phyloP scores from a whole-genome alignment of 1,284 basidiomycete species.

The Phylloporus sp. region DNA sequence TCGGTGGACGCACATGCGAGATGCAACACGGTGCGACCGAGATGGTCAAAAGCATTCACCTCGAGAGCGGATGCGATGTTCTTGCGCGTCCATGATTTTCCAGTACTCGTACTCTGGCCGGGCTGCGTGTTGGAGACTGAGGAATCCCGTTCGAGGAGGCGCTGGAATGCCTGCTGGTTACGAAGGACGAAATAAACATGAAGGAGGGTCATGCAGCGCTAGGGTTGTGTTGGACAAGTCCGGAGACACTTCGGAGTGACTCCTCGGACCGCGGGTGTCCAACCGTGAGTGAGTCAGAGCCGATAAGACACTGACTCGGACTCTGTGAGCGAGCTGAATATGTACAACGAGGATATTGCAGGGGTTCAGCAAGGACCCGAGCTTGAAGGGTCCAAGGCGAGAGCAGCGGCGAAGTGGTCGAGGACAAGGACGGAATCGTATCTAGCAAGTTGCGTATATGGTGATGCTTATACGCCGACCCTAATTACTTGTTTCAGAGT shows the following conservation, averaged over 20 bases:
- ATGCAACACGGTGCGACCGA: slow-evolving; percentile 86
- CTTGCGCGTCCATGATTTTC: slow-evolving; percentile 69
- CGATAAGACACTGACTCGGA: slow-evolving; percentile 20
- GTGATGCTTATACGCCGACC: not conserved
- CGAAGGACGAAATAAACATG: slow-evolving; percentile 81
- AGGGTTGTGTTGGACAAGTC: slow-evolving; percentile 19
- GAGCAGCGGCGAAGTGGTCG: not conserved
- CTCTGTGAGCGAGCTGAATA: not conserved
- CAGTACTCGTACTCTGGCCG: slow-evolving; percentile 51
- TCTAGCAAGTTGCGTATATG: not conserved
- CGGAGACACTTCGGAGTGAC: slow-evolving; percentile 31
- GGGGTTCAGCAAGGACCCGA: not conserved
- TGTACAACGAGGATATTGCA: not conserved
- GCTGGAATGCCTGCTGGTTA: slow-evolving; percentile 83
- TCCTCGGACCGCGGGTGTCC: slow-evolving; percentile 32
- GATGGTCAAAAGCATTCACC: slow-evolving; percentile 74
- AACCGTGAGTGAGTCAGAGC: slow-evolving; percentile 19
- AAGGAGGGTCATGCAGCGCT: slow-evolving; percentile 72
- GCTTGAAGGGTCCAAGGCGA: not conserved
- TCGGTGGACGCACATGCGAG: slow-evolving; percentile 70
- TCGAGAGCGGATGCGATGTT: slow-evolving; percentile 50
- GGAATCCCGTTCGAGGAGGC: slow-evolving; percentile 63
- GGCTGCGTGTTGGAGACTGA: slow-evolving; percentile 29
- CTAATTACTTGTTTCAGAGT: not conserved
- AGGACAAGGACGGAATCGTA: not conserved